Percentiles rank a stretch among this genome's conserved stretches.
These are phyloP conservation scores for Physcomitrellopsis africana DNA, from an alignment of 225 moss, liverwort and hornwort genomes.

Conservation along the genomic window DNA sequence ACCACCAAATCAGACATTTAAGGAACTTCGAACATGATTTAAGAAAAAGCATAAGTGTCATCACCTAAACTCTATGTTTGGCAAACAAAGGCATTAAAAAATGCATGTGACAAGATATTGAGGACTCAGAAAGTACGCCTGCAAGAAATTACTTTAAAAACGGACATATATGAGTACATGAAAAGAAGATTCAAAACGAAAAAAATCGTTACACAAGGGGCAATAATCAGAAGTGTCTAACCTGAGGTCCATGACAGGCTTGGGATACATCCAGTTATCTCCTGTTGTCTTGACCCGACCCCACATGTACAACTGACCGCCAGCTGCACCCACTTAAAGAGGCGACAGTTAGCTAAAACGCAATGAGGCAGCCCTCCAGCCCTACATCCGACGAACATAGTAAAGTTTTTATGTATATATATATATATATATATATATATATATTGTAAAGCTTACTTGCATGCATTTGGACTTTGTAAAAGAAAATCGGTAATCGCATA, in stretches of 20 bases:
- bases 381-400: too few species aligned
- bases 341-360: not conserved
- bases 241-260: constrained; percentile 96
- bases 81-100: not conserved
- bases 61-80: constrained; percentile 1
- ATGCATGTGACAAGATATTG: not conserved
- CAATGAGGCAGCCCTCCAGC: not conserved
- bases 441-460: not conserved
- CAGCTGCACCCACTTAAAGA: constrained; percentile 47
- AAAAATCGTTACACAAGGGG: not conserved
- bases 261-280: constrained; percentile 99
- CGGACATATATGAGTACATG: not conserved
- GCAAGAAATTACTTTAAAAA: constrained; percentile 1
- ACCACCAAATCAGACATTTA: constrained; percentile 8
- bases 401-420: too few species aligned
- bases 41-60: not conserved
- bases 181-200: constrained; percentile 9
- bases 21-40: not conserved
- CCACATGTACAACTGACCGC: constrained; percentile 97
- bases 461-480: not conserved
- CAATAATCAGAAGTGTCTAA: constrained; percentile 31
- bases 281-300: constrained; percentile 96
- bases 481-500: not conserved
- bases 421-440: too few species aligned
- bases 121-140: not conserved